A percentile compares a stretch with the other conserved stretches of the same genome.
Evolutionary conservation across 164 flowering plant genomes (phyloP).

Genomic region (Houttuynia cordata): DNA sequence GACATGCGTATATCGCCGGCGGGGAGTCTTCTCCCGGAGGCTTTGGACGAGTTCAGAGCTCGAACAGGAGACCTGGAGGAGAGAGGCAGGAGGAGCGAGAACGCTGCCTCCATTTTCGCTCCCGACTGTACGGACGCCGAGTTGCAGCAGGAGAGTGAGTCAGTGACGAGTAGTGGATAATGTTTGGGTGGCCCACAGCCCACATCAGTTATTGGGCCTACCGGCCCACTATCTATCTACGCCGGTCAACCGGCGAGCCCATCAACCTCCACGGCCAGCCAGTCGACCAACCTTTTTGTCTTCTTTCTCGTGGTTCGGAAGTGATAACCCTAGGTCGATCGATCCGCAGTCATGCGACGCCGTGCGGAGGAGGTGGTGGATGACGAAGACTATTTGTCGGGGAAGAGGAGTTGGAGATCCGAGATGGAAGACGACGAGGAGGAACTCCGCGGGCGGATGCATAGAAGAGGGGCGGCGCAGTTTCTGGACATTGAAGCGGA

Average conservation of each 20-base stretch:
- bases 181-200: too few relatives aligned
- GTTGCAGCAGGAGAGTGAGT: too few relatives aligned
- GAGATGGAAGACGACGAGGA: constrained; percentile 65
- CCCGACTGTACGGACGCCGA: too few relatives aligned
- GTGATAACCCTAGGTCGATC: not conserved
- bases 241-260: too few relatives aligned
- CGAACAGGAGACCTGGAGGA: too few relatives aligned
- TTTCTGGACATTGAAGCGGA: constrained; percentile 45
- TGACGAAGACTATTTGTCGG: constrained; percentile 12
- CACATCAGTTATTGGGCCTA: too few relatives aligned
- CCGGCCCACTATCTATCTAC: too few relatives aligned
- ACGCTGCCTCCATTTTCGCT: not conserved
- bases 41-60: not conserved
- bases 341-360: constrained; percentile 13
- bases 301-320: not conserved
- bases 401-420: constrained; percentile 42
- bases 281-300: too few relatives aligned
- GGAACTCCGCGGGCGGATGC: constrained; percentile 19
- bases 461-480: constrained; percentile 22
- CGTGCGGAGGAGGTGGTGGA: constrained; percentile 24
- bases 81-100: not conserved
- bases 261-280: too few relatives aligned
- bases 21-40: not conserved
- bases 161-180: too few relatives aligned
- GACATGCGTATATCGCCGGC: not conserved